These are phyloP conservation scores for Ajuga reptans DNA, from an alignment of 305 asterid genomes.

Conservation along the genomic window DNA sequence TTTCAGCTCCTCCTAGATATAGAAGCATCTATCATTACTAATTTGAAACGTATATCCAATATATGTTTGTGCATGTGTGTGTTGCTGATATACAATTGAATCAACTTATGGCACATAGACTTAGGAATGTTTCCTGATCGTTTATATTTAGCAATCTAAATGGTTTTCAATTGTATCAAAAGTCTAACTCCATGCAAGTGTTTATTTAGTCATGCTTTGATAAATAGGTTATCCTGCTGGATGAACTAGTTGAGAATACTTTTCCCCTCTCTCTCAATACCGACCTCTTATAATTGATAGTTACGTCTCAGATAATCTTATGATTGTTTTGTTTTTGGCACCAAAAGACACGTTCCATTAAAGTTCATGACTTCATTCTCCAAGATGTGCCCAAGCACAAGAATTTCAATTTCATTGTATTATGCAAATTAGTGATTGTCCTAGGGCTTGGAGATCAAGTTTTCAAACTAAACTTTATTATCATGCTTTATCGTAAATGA, in stretches of 20 bases:
- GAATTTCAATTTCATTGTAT: not conserved
- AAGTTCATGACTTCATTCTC: not conserved
- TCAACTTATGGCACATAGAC: not conserved
- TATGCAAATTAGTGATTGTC: not conserved
- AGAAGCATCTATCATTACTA: constrained; percentile 7
- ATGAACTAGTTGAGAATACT: not conserved
- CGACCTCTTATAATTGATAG: not conserved
- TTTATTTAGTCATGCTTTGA: not conserved
- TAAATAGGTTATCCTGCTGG: not conserved
- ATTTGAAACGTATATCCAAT: not conserved
- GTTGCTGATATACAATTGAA: not conserved
- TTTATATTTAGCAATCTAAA: not conserved
- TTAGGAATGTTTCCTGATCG: not conserved
- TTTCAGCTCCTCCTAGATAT: constrained; percentile 14
- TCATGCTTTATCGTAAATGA: not conserved
- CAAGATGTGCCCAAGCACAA: not conserved
- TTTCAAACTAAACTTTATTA: not conserved
- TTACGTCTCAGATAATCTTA: not conserved
- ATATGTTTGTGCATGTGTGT: not conserved
- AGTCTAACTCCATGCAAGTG: not conserved
- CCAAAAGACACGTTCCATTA: no score
- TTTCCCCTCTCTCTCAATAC: not conserved
- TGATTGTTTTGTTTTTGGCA: not conserved
- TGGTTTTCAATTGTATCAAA: not conserved
- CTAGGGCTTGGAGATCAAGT: not conserved